Base-by-base conservation (phyloP, 2,329 filamentous ascomycete species). In the Mycosphaerella sp. region DNA sequence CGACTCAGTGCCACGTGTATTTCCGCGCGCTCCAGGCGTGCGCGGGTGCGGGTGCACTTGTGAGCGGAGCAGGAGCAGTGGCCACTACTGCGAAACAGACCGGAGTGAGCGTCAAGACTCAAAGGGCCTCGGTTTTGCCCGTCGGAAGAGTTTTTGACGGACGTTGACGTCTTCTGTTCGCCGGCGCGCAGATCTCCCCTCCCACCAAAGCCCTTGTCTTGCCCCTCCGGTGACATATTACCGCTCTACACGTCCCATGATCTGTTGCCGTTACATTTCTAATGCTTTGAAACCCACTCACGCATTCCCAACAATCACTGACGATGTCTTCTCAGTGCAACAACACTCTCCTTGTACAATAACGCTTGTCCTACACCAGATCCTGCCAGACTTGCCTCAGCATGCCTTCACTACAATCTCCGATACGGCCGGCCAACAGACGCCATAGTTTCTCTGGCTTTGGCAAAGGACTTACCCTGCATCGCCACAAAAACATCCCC, bases 401-500 rank as follows among this genome's bases (percentile, higher is more conserved):
- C 51, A 60, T 60, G 58, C 55, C 58, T 28, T 51, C 54, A 41
- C 41, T 52, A 55, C 44, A 45, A 44, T 8, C 10, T 34, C 45
- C 53, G 39, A 36, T 6, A 25, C 21, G 18, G 12, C 21, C 42
- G 12, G 52, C 49, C 49, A 47, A 48, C 35, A 58, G 63, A 37
- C 62, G 64, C 52, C 64, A 67, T 55, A 65, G 64, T 8, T 59
- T 67, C 43, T 60, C 62, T 14, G 56, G 61, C 21, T 61, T 64
- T 54, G 60, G 57, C 44, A 48, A 40, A 34, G 50, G 39, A 21
- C 48, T 49, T 35, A 53, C 51, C 34, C 54, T 52, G 27, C 65
- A 66, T 54, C 62, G 59, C 45, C 67, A 70, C 45, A 64, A 61
- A 45, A 64, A 59, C 51, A 69, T 75, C 40, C 73, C 73, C 28